A percentile compares a stretch with the other conserved stretches of the same genome.
Evolutionary conservation across 1,284 basidiomycete species (phyloP).

Genomic region (Tilletia horrida): DNA sequence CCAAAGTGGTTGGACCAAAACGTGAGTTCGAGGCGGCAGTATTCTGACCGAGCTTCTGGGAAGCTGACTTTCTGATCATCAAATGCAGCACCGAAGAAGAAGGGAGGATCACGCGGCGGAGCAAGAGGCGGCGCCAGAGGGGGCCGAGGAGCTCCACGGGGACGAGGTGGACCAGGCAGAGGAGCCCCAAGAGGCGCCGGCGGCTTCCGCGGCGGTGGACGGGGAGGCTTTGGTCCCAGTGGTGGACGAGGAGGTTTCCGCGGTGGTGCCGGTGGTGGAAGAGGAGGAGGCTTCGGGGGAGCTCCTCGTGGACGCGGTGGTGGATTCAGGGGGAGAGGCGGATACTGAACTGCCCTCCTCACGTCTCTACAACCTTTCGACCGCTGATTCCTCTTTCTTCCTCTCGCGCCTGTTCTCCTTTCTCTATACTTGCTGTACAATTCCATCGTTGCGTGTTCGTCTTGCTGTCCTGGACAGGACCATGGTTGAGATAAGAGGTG

Average conservation of each 20-base stretch:
- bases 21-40: conserved; percentile 19
- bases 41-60: conserved; percentile 15
- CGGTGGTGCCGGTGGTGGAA: conserved; percentile 21
- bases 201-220: conserved; percentile 31
- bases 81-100: conserved; percentile 24
- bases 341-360: too few species aligned
- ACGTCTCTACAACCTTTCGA: too few species aligned
- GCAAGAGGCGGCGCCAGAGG: conserved; percentile 22
- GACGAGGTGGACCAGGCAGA: conserved; percentile 20
- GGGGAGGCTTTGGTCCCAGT: conserved; percentile 18
- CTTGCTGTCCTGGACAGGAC: too few species aligned
- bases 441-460: too few species aligned
- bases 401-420: too few species aligned
- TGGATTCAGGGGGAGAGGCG: not conserved
- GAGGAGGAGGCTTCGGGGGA: conserved; percentile 22
- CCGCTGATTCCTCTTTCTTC: too few species aligned
- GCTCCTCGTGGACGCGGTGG: not conserved
- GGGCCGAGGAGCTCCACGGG: conserved; percentile 14
- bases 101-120: conserved; percentile 23
- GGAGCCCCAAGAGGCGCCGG: conserved; percentile 28
- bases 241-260: conserved; percentile 22
- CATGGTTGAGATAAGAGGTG: too few species aligned
- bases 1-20: conserved; percentile 62
- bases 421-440: too few species aligned
- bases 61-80: not conserved